Conservation (phyloP, 352 stramenopile species). For the Elongisporangium senticosum region DNA sequence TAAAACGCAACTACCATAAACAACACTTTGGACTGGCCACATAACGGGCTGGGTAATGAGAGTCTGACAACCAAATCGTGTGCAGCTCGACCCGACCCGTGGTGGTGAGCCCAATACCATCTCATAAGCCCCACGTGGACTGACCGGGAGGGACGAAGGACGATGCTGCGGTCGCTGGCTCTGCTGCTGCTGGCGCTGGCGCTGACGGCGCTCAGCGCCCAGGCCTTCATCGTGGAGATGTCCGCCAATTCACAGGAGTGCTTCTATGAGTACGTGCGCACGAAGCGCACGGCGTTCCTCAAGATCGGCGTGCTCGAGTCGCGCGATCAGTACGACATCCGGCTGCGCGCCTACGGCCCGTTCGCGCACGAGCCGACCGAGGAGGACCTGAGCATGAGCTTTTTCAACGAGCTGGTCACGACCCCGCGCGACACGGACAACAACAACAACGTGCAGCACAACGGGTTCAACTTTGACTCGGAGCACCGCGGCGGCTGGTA, state of each 20-base stretch:
- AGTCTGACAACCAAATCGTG: not conserved
- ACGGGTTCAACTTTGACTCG: constrained; percentile 84
- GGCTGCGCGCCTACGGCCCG: constrained; percentile 65
- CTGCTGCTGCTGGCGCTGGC: constrained; percentile 18
- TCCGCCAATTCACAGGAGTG: constrained; percentile 52
- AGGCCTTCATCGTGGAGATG: constrained; percentile 55
- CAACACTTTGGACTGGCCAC: not conserved
- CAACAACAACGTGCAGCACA: constrained; percentile 77
- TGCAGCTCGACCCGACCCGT: not conserved
- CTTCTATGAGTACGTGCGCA: constrained; percentile 83
- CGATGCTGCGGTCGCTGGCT: constrained; percentile 5
- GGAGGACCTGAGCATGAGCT: constrained; percentile 47
- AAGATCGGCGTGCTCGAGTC: constrained; percentile 75
- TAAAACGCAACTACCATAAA: not conserved
- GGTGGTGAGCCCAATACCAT: not conserved
- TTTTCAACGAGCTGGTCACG: constrained; percentile 73
- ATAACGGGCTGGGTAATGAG: not conserved
- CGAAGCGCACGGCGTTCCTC: constrained; percentile 81
- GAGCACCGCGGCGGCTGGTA: constrained; percentile 83
- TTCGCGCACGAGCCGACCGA: constrained; percentile 45
- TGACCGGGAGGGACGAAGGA: not conserved
- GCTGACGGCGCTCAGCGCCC: constrained; percentile 16
- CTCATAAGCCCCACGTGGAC: not conserved
- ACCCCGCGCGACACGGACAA: constrained; percentile 48
- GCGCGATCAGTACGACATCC: constrained; percentile 67